Conservation (phyloP, 2,329 filamentous ascomycete species). For the Diaporthe caulivora region DNA sequence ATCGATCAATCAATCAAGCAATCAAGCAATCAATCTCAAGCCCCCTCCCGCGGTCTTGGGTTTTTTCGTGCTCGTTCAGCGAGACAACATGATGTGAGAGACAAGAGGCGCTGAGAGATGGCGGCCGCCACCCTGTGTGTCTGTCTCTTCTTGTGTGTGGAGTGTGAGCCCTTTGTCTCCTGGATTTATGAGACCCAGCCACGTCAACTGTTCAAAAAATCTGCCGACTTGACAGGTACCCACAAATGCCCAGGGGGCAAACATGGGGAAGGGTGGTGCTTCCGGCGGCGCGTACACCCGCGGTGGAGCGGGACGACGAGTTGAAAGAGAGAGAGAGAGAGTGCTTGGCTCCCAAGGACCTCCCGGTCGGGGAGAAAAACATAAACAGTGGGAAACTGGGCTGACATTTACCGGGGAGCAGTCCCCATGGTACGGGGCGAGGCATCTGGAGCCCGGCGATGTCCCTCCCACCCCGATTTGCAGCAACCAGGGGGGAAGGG, state of each 20-base stretch:
- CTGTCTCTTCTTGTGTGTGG: neutral
- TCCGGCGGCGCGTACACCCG: constrained; percentile 31
- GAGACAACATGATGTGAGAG: neutral
- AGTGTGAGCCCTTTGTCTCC: constrained; percentile 1
- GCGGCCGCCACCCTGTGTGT: neutral
- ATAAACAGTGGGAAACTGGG: constrained; percentile 27
- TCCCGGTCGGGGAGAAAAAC: constrained; percentile 14
- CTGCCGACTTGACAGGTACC: constrained; percentile 39
- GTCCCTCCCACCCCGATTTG: neutral
- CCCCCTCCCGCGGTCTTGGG: constrained; percentile 10
- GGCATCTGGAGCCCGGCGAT: constrained; percentile 1
- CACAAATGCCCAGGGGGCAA: constrained; percentile 16
- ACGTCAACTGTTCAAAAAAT: constrained; percentile 34
- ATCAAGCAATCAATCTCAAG: neutral
- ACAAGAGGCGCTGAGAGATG: neutral
- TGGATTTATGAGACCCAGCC: constrained; percentile 18
- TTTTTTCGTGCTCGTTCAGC: constrained; percentile 3
- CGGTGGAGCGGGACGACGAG: constrained; percentile 13
- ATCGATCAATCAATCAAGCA: too few species aligned
- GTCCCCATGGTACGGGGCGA: constrained; percentile 24
- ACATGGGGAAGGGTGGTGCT: constrained; percentile 28
- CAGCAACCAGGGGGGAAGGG: neutral
- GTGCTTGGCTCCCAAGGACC: constrained; percentile 1
- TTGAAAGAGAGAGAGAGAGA: neutral
- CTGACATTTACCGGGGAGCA: constrained; percentile 27